Evolutionary conservation across 2,329 filamentous ascomycete genomes (phyloP).

Genomic region (Diaporthe aspalathi): DNA sequence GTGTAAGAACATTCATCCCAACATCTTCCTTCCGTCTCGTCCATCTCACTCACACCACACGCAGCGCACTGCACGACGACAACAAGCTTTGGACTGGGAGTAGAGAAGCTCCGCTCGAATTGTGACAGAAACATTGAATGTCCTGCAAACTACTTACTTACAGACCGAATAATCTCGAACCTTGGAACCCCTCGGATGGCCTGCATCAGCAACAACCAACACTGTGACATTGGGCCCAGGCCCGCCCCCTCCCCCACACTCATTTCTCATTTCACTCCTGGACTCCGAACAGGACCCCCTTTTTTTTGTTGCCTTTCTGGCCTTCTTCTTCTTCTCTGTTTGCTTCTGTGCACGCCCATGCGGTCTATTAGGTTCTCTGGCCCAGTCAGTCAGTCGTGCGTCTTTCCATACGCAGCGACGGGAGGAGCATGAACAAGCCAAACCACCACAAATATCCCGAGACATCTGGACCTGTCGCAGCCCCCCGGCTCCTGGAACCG

Average conservation of each 20-base stretch:
- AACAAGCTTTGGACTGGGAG: background rate
- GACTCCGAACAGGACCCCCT: slow-evolving; percentile 2
- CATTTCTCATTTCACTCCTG: slow-evolving; percentile 24
- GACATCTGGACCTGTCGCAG: slow-evolving; percentile 19
- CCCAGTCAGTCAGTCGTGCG: background rate
- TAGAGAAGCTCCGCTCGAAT: background rate
- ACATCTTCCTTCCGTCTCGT: background rate
- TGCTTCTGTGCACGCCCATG: too few species aligned
- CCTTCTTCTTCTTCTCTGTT: background rate
- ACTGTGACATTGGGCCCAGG: slow-evolving; percentile 16
- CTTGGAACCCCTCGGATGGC: background rate
- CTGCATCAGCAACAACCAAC: background rate
- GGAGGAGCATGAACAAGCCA: background rate
- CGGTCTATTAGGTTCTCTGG: too few species aligned
- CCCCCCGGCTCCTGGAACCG: slow-evolving; percentile 4
- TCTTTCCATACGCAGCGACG: background rate
- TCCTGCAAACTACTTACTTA: too few species aligned
- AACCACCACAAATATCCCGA: slow-evolving; percentile 4
- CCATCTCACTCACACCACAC: background rate
- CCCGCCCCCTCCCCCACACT: slow-evolving; percentile 29
- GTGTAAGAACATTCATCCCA: background rate
- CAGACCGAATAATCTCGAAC: slow-evolving; percentile 1
- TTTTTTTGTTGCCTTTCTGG: slow-evolving; percentile 12
- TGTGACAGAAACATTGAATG: too few species aligned
- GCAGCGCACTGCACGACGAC: too few species aligned